phyloP scores from a whole-genome alignment of 1,284 basidiomycete species.

The Anthracocystis setariae region DNA sequence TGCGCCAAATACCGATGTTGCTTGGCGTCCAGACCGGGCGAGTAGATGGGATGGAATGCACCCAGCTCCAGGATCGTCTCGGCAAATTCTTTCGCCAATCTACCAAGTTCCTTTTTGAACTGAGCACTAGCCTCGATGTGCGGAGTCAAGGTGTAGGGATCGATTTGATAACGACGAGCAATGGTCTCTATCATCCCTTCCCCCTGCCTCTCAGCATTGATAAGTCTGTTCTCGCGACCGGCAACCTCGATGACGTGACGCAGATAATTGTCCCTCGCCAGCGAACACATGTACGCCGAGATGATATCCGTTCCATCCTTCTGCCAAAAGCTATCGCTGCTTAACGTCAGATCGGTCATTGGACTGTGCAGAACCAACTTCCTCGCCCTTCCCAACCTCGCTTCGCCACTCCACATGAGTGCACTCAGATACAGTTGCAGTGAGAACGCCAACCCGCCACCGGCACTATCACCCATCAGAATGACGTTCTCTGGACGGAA shows the following conservation, averaged over 20 bases:
- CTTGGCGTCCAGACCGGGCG: slow-evolving; percentile 9
- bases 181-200: not conserved
- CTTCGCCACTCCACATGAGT: slow-evolving; percentile 10
- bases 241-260: slow-evolving; percentile 19
- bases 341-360: slow-evolving; percentile 25
- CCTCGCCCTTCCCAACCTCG: slow-evolving; percentile 12
- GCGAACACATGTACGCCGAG: slow-evolving; percentile 26
- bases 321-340: slow-evolving; percentile 3
- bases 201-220: not conserved
- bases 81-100: slow-evolving; percentile 19
- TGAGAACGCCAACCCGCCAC: slow-evolving; percentile 16
- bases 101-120: not conserved
- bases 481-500: slow-evolving; percentile 31
- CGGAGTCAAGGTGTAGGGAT: slow-evolving; percentile 3
- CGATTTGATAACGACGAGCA: slow-evolving; percentile 11
- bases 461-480: slow-evolving; percentile 35
- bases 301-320: slow-evolving; percentile 28
- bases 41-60: slow-evolving; percentile 37
- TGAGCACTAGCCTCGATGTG: not conserved
- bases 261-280: slow-evolving; percentile 34
- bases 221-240: not conserved
- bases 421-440: slow-evolving; percentile 29
- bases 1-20: slow-evolving; percentile 25
- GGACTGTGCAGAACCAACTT: slow-evolving; percentile 34
- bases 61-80: slow-evolving; percentile 21